A percentile compares a stretch with the other conserved stretches of the same genome.
phyloP scores from a whole-genome alignment of 2,329 filamentous ascomycete species.

The Aureobasidium leucospermi region DNA sequence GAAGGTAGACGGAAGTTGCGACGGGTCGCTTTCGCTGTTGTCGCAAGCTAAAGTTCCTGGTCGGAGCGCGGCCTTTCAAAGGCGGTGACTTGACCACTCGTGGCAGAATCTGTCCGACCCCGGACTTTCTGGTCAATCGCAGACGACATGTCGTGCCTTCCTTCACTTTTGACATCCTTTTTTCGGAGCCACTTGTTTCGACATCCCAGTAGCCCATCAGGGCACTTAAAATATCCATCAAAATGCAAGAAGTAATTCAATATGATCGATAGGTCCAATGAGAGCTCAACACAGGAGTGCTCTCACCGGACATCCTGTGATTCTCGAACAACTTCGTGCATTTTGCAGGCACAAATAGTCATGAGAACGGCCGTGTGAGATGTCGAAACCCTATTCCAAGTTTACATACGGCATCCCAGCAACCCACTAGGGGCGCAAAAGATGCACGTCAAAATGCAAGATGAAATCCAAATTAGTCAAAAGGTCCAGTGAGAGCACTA shows the following conservation, averaged over 20 bases:
- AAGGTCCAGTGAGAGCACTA: neutral
- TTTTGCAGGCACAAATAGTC: neutral
- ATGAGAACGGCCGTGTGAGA: no score
- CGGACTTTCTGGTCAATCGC: neutral
- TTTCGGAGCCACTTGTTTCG: no score
- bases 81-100: neutral
- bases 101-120: neutral
- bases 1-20: neutral
- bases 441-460: neutral
- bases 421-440: no score
- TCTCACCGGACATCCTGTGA: neutral
- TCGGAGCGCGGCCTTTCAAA: neutral
- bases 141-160: neutral
- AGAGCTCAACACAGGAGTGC: neutral
- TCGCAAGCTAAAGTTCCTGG: slow-evolving; percentile 5
- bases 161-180: neutral
- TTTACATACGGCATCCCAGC: no score
- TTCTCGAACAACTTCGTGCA: neutral
- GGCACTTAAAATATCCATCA: neutral
- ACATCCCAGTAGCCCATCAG: no score
- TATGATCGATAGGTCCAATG: neutral
- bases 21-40: neutral
- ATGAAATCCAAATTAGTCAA: neutral
- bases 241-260: neutral
- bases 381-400: no score